Percentiles rank a stretch among this genome's conserved stretches.
These are phyloP conservation scores for Sanghuangporus weigelae DNA, from an alignment of 1,284 basidiomycete genomes.

Conservation along the genomic window DNA sequence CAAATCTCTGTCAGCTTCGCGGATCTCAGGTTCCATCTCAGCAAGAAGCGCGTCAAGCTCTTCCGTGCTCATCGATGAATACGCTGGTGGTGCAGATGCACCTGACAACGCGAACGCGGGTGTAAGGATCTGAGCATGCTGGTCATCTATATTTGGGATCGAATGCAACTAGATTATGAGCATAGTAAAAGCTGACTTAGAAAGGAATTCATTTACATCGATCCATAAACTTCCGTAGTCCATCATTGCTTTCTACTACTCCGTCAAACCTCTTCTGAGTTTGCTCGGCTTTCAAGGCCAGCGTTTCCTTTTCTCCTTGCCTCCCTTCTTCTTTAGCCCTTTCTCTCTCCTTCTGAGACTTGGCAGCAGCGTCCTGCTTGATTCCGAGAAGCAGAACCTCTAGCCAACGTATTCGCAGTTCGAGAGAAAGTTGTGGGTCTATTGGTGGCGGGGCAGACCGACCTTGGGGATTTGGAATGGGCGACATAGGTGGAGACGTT, in stretches of 20 bases:
- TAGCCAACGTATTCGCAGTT: slow-evolving; percentile 68
- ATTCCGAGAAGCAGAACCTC: slow-evolving; percentile 69
- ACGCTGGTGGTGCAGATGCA: slow-evolving; percentile 43
- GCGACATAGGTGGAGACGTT: slow-evolving; percentile 39
- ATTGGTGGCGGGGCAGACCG: slow-evolving; percentile 31
- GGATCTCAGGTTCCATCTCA: slow-evolving; percentile 78
- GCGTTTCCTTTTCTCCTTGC: slow-evolving; percentile 44
- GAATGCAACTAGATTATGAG: background rate
- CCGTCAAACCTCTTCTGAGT: slow-evolving; percentile 51
- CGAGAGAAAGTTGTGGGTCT: slow-evolving; percentile 59
- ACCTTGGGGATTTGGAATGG: background rate
- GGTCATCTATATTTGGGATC: slow-evolving; percentile 49
- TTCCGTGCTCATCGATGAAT: slow-evolving; percentile 55
- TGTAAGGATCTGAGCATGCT: slow-evolving; percentile 64
- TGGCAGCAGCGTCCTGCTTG: slow-evolving; percentile 37
- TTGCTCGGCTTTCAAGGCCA: slow-evolving; percentile 53
- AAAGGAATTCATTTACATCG: slow-evolving; percentile 46
- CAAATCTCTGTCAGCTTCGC: slow-evolving; percentile 73
- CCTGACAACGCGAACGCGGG: slow-evolving; percentile 69
- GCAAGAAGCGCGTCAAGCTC: slow-evolving; percentile 65
- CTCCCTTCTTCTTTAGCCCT: slow-evolving; percentile 23
- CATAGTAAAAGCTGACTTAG: background rate
- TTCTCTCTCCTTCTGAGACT: slow-evolving; percentile 31
- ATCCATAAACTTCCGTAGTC: slow-evolving; percentile 65
- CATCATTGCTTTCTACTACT: slow-evolving; percentile 61